These are phyloP conservation scores for Nannochloris sp. DNA, from an alignment of 139 green algal genomes.

Conservation along the genomic window DNA sequence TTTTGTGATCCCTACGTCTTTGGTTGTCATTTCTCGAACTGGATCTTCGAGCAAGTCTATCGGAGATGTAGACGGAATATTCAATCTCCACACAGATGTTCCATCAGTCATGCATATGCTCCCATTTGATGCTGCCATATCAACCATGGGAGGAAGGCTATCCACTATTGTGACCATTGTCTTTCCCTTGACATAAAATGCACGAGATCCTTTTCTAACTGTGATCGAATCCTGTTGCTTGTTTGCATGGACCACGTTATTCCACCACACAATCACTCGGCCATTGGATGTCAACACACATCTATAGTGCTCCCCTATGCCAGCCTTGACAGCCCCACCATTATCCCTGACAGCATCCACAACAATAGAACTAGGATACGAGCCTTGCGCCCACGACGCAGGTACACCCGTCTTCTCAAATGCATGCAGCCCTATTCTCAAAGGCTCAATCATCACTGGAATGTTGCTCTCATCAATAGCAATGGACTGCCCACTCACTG, in stretches of 20 bases:
- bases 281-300: conserved; percentile 38
- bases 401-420: neutral
- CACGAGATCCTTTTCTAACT: neutral
- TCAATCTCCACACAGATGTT: neutral
- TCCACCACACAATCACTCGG: conserved; percentile 48
- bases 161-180: neutral
- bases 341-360: conserved; percentile 22
- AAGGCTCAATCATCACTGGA: neutral
- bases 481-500: neutral
- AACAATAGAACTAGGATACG: neutral
- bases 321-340: conserved; percentile 42
- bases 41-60: neutral
- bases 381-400: neutral
- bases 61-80: neutral
- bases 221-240: neutral
- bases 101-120: neutral
- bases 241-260: neutral
- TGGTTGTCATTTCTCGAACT: conserved; percentile 23
- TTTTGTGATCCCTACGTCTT: conserved; percentile 12
- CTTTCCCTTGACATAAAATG: neutral
- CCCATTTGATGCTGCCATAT: neutral
- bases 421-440: neutral
- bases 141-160: neutral
- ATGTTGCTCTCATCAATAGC: neutral
- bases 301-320: conserved; percentile 48